Evolutionary conservation across 345 rosid genomes (phyloP).

Genomic region (Aethionema arabicum): DNA sequence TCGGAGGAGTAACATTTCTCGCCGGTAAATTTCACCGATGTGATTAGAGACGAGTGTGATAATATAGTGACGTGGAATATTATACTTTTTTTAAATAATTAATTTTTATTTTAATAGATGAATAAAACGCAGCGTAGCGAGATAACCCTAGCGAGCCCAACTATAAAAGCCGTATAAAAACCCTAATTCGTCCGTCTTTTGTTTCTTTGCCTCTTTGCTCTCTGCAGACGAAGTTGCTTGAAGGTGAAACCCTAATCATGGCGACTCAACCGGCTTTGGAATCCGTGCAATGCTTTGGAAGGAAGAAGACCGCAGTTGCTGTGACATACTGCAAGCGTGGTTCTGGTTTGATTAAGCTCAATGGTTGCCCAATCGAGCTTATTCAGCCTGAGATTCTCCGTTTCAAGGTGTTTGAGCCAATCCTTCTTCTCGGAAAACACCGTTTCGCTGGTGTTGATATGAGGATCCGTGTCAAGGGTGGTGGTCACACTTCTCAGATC

Average conservation of each 20-base stretch:
- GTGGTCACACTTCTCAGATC: constrained; percentile 90
- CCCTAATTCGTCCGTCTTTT: too few relatives aligned
- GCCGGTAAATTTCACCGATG: constrained; percentile 7
- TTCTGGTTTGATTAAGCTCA: constrained; percentile 69
- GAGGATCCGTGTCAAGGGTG: constrained; percentile 88
- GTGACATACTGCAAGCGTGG: constrained; percentile 85
- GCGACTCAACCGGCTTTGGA: constrained; percentile 32
- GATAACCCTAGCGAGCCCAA: constrained; percentile 23
- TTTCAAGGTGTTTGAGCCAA: constrained; percentile 71
- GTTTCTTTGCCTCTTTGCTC: not conserved
- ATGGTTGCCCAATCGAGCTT: constrained; percentile 77
- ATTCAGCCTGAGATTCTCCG: constrained; percentile 81
- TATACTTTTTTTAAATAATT: not conserved
- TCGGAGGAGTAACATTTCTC: constrained; percentile 33
- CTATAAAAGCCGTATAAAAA: constrained; percentile 5
- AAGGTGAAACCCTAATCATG: constrained; percentile 21
- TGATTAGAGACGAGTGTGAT: not conserved
- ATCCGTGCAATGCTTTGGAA: constrained; percentile 77
- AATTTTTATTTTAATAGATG: not conserved
- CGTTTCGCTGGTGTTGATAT: constrained; percentile 76
- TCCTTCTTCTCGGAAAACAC: constrained; percentile 72
- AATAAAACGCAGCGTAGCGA: constrained; percentile 25
- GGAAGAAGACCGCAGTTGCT: constrained; percentile 84
- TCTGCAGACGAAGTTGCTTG: constrained; percentile 21
- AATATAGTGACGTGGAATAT: constrained; percentile 21